Conservation (phyloP, 1,284 basidiomycete species). For the Boletus coffeatus region DNA sequence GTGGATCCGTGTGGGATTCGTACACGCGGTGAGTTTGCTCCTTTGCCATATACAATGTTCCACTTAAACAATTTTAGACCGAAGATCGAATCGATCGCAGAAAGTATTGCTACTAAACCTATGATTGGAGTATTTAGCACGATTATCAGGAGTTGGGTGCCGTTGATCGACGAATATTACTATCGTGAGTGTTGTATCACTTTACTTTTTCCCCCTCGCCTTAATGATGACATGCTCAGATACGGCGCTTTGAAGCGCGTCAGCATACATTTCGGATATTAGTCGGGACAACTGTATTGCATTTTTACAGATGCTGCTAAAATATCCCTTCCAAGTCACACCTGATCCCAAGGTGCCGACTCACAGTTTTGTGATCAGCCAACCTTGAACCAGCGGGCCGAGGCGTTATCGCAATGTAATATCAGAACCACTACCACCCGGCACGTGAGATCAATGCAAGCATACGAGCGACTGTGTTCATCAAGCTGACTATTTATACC, state of each 20-base stretch:
- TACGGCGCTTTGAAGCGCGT: constrained; percentile 42
- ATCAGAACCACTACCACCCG: neutral
- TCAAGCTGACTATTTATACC: neutral
- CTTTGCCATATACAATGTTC: neutral
- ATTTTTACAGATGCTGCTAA: constrained; percentile 1
- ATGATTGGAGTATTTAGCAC: constrained; percentile 73
- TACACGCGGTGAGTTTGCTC: constrained; percentile 63
- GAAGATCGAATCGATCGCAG: constrained; percentile 63
- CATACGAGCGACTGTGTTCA: neutral
- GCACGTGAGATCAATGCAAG: neutral
- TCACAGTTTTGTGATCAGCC: neutral
- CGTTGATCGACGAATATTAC: constrained; percentile 92
- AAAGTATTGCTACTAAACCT: constrained; percentile 58
- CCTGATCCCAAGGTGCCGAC: neutral
- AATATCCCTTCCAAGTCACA: neutral
- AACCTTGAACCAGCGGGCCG: neutral
- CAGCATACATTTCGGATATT: constrained; percentile 1
- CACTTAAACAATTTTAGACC: constrained; percentile 45
- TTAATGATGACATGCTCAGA: constrained; percentile 31
- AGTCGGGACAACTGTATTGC: constrained; percentile 1
- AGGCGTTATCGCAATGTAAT: neutral
- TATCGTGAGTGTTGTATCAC: constrained; percentile 63
- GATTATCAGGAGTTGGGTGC: constrained; percentile 85
- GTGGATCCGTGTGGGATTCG: constrained; percentile 84
- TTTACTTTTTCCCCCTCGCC: neutral